These are phyloP conservation scores for Tuber borchii DNA, from an alignment of 495 filamentous ascomycete genomes.

Conservation along the genomic window DNA sequence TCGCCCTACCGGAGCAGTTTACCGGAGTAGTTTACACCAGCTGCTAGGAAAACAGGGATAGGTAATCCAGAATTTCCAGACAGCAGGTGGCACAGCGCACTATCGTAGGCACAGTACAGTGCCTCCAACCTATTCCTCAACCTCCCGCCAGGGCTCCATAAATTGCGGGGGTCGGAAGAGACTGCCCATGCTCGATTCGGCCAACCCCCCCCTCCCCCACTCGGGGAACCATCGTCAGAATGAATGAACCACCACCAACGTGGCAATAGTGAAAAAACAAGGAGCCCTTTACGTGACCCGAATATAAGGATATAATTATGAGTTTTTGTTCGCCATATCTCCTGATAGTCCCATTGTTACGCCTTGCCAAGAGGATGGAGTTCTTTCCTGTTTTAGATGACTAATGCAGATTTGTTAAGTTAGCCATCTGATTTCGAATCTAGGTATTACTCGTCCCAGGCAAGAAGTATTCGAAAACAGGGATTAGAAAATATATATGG, in stretches of 20 bases:
- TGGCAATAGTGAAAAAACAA: not conserved
- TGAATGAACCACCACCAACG: not conserved
- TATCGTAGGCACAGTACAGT: not conserved
- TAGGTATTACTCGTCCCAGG: no score
- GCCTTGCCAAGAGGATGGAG: not conserved
- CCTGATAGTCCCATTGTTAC: not conserved
- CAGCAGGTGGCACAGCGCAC: not conserved
- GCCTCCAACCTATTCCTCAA: not conserved
- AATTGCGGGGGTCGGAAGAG: not conserved
- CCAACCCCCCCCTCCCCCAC: not conserved
- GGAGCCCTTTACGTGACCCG: not conserved
- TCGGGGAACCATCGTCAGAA: not conserved
- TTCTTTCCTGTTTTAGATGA: not conserved
- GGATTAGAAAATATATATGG: no score
- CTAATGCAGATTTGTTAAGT: not conserved
- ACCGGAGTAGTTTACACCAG: not conserved
- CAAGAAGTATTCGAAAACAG: no score
- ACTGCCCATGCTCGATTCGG: not conserved
- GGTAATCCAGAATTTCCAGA: not conserved
- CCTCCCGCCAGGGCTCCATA: not conserved
- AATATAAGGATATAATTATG: not conserved
- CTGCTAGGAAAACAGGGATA: not conserved
- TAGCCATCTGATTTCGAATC: not conserved
- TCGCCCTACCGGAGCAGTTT: not conserved
- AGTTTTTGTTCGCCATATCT: not conserved